phyloP scores from a whole-genome alignment of 306 rosid genomes.

The Arachis hypogaea region DNA sequence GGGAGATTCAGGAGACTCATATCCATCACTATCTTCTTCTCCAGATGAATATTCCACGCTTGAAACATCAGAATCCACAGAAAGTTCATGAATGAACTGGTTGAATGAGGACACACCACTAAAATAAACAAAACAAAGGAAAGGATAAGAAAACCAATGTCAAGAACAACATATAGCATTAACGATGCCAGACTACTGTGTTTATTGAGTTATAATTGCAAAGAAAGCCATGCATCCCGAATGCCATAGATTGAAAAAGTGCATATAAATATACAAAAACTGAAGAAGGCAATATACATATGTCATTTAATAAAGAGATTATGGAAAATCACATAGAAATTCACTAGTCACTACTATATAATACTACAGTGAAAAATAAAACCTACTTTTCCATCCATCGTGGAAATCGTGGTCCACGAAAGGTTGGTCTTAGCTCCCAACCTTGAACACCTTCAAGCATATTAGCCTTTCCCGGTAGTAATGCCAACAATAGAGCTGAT shows the following conservation, averaged over 20 bases:
- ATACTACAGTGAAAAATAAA: background rate
- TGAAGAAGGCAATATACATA: too few relatives aligned
- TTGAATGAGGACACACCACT: constrained; percentile 90
- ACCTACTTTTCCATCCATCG: constrained; percentile 95
- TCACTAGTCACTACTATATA: too few relatives aligned
- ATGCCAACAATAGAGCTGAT: constrained; percentile 72
- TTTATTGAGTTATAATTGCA: background rate
- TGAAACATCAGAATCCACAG: constrained; percentile 85
- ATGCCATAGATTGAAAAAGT: constrained; percentile 5
- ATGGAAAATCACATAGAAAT: too few relatives aligned
- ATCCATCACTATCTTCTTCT: constrained; percentile 65
- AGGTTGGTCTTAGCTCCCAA: constrained; percentile 91
- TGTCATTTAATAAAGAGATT: too few relatives aligned
- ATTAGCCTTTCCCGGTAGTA: constrained; percentile 75
- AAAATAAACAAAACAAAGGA: constrained; percentile 55
- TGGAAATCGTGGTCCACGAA: constrained; percentile 86
- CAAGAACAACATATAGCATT: constrained; percentile 24
- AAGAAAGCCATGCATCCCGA: constrained; percentile 12
- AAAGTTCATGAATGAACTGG: constrained; percentile 76
- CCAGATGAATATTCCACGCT: constrained; percentile 60
- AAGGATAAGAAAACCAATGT: constrained; percentile 34
- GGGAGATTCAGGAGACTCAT: constrained; percentile 57
- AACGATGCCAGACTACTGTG: constrained; percentile 1
- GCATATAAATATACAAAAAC: too few relatives aligned
- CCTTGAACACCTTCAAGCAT: constrained; percentile 92